A percentile compares a stretch with the other conserved stretches of the same genome.
phyloP scores from a whole-genome alignment of 2,329 filamentous ascomycete species.

The Nothophaeocryptopus gaeumannii region DNA sequence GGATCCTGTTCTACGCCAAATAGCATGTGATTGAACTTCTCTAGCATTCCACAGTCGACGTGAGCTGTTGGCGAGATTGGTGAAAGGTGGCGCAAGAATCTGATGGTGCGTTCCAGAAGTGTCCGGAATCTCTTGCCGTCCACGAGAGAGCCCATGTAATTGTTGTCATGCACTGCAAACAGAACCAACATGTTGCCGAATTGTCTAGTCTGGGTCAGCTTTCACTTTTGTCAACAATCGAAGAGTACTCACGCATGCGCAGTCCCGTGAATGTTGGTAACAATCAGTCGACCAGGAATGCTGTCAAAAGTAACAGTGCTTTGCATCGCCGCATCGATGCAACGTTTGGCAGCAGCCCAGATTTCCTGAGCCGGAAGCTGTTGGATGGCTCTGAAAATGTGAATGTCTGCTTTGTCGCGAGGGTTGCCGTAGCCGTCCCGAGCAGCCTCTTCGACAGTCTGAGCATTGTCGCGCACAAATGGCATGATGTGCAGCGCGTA shows the following conservation, averaged over 20 bases:
- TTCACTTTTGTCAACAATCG: not conserved
- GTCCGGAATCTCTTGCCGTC: conserved; percentile 53
- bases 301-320: conserved; percentile 83
- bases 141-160: conserved; percentile 57
- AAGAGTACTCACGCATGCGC: conserved; percentile 88
- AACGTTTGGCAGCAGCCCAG: conserved; percentile 41
- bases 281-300: conserved; percentile 65
- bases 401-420: conserved; percentile 34
- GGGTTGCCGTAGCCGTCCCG: conserved; percentile 31
- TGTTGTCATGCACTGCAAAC: conserved; percentile 67
- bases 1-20: conserved; percentile 23
- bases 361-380: conserved; percentile 28
- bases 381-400: conserved; percentile 37
- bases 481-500: conserved; percentile 55
- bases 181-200: conserved; percentile 93
- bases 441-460: conserved; percentile 26
- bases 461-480: conserved; percentile 23
- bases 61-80: conserved; percentile 72
- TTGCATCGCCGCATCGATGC: conserved; percentile 71
- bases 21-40: conserved; percentile 45
- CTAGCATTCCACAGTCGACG: conserved; percentile 72
- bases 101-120: conserved; percentile 69
- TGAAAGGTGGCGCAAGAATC: too few species aligned
- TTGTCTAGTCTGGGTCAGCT: conserved; percentile 61
- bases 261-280: conserved; percentile 96